These are phyloP conservation scores for Sporothrix brasiliensis DNA, from an alignment of 2,329 filamentous ascomycete species.

Conservation along the genomic window DNA sequence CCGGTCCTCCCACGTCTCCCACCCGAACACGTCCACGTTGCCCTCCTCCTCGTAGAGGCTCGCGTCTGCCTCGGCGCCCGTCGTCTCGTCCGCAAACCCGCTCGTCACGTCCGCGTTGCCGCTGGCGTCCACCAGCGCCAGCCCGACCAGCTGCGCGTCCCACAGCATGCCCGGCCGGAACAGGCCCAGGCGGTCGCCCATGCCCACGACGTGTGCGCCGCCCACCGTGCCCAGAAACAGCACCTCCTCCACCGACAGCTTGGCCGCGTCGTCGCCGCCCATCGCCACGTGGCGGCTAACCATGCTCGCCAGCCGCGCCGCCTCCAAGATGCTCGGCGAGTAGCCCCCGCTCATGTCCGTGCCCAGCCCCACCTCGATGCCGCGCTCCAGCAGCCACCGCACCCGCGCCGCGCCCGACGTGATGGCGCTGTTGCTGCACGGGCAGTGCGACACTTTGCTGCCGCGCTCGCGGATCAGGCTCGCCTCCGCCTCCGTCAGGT, in stretches of 20 bases:
- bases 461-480: conserved; percentile 62
- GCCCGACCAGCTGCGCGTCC: conserved; percentile 81
- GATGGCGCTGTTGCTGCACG: conserved; percentile 80
- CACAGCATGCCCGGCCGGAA: conserved; percentile 88
- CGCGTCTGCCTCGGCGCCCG: conserved; percentile 5
- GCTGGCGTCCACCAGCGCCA: conserved; percentile 56
- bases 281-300: conserved; percentile 74
- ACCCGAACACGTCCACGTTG: conserved; percentile 86
- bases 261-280: conserved; percentile 56
- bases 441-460: conserved; percentile 80
- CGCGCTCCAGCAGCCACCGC: conserved; percentile 70
- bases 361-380: conserved; percentile 79
- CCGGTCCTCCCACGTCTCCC: conserved; percentile 83
- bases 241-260: conserved; percentile 82
- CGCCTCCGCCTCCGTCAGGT: conserved; percentile 70
- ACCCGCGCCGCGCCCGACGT: conserved; percentile 79
- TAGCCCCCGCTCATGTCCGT: conserved; percentile 93
- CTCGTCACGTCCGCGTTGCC: conserved; percentile 42
- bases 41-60: conserved; percentile 49
- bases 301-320: conserved; percentile 78
- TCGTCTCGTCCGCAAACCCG: conserved; percentile 21
- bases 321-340: conserved; percentile 76
- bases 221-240: conserved; percentile 86
- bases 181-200: conserved; percentile 70
- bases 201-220: conserved; percentile 77